Conservation (phyloP, 306 rosid genomes). For the Lathyrus tuberosus region DNA sequence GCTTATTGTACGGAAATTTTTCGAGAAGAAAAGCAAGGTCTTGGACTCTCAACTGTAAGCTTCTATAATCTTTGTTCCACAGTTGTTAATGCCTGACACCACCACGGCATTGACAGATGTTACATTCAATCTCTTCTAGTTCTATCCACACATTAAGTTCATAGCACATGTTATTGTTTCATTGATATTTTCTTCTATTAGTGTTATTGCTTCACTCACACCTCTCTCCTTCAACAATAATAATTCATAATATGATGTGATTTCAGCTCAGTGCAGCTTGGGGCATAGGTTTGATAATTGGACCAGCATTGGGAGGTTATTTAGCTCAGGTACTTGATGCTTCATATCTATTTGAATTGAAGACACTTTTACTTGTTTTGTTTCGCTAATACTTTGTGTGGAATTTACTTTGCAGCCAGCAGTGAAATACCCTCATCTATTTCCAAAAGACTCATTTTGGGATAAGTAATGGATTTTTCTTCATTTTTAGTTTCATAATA, state of each 20-base stretch:
- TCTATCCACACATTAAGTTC: too few relatives aligned
- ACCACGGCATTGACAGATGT: background rate
- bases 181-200: too few relatives aligned
- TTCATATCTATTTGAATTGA: too few relatives aligned
- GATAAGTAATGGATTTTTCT: slow-evolving; percentile 57
- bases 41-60: slow-evolving; percentile 78
- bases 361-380: slow-evolving; percentile 10
- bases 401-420: slow-evolving; percentile 60
- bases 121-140: background rate
- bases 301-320: slow-evolving; percentile 91
- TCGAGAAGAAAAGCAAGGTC: slow-evolving; percentile 71
- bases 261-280: slow-evolving; percentile 78
- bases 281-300: slow-evolving; percentile 78
- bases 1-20: slow-evolving; percentile 76
- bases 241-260: slow-evolving; percentile 8
- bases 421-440: slow-evolving; percentile 65
- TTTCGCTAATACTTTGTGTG: background rate
- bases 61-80: background rate
- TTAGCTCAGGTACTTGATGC: slow-evolving; percentile 68
- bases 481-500: background rate
- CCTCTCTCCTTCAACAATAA: background rate
- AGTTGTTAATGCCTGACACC: background rate
- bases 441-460: slow-evolving; percentile 65
- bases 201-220: background rate
- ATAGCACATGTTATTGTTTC: too few relatives aligned